Evolutionary conservation across 1,284 basidiomycete species (phyloP).

Genomic region (Volvariella surrecta): DNA sequence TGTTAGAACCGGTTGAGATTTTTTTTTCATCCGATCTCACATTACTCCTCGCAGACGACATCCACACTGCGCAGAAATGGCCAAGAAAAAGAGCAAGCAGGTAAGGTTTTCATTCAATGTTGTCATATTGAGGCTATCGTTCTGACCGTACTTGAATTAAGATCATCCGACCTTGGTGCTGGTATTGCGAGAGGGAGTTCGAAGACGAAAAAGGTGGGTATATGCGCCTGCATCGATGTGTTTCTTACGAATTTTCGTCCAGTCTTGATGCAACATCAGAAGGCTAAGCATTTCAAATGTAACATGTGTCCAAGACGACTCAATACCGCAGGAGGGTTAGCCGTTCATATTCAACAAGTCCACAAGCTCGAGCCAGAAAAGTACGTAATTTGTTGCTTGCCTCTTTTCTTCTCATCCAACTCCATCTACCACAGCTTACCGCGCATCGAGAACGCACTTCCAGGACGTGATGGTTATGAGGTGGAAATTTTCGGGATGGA

Average conservation of each 20-base stretch:
- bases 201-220: constrained; percentile 89
- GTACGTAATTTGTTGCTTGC: constrained; percentile 36
- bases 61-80: constrained; percentile 49
- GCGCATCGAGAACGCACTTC: constrained; percentile 93
- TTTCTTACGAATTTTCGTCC: constrained; percentile 9
- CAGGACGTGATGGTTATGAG: constrained; percentile 95
- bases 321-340: constrained; percentile 95
- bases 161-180: constrained; percentile 92
- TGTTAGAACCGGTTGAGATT: too few relatives aligned
- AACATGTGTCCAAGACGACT: constrained; percentile 91
- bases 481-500: constrained; percentile 99
- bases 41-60: too few relatives aligned
- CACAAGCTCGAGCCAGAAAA: constrained; percentile 97
- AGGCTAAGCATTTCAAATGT: constrained; percentile 99
- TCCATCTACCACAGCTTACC: constrained; percentile 44
- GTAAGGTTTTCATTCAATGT: constrained; percentile 22
- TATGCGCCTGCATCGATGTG: not conserved
- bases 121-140: not conserved
- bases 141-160: constrained; percentile 20
- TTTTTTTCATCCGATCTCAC: too few relatives aligned
- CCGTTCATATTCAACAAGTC: constrained; percentile 98
- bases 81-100: constrained; percentile 79
- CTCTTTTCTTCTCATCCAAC: constrained; percentile 9
- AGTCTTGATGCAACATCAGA: constrained; percentile 99
- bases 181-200: constrained; percentile 99